These are phyloP conservation scores for sorghum (Sorghum bicolor) DNA, from an alignment of 176 grass and related monocot species.

Conservation along the genomic window Sorghum_bicolor_NCBIv3 NC_012872.2:58520501-58521000, in stretches of 20 bases:
- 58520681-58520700: constrained; percentile 18
- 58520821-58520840: background rate
- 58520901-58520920: background rate
- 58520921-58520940: background rate
- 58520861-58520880: background rate
- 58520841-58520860: background rate
- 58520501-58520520: too few species aligned
- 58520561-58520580: constrained; percentile 5
- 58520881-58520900: background rate
- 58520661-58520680: constrained; percentile 25
- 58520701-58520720: background rate
- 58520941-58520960: background rate
- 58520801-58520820: background rate
- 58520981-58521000: background rate
- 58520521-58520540: too few species aligned
- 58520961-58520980: too few species aligned
- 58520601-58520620: constrained; percentile 21
- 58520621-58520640: constrained; percentile 22
- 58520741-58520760: background rate
- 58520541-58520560: background rate
- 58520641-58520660: constrained; percentile 31
- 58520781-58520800: constrained; percentile 4
- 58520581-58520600: background rate
- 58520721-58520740: background rate
- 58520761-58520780: background rate